phyloP scores from a whole-genome alignment of 192 early-diverging fungal species.

The Martensiomyces pterosporus region DNA sequence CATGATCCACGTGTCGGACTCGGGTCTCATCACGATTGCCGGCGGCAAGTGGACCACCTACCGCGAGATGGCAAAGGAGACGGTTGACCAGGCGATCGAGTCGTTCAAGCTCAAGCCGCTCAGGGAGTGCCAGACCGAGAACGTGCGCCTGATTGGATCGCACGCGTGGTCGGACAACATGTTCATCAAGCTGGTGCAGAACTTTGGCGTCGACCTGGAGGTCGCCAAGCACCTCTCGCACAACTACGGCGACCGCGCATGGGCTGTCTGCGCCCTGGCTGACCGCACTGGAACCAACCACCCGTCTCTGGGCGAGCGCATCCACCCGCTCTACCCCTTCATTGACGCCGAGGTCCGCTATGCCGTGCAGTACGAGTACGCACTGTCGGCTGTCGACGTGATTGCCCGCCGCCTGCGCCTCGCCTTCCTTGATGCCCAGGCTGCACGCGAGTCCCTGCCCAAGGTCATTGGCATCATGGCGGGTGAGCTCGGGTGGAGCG shows the following conservation, averaged over 20 bases:
- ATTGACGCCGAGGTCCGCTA: slow-evolving; percentile 93
- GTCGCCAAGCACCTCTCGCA: slow-evolving; percentile 86
- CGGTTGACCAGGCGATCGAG: slow-evolving; percentile 81
- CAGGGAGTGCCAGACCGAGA: slow-evolving; percentile 72
- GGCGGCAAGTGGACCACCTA: slow-evolving; percentile 99
- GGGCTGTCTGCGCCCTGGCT: slow-evolving; percentile 85
- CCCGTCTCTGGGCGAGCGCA: slow-evolving; percentile 76
- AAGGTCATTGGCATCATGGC: slow-evolving; percentile 89
- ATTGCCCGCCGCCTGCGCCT: slow-evolving; percentile 86
- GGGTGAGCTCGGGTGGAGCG: slow-evolving; percentile 77
- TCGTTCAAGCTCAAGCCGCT: slow-evolving; percentile 65
- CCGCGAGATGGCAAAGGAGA: slow-evolving; percentile 94
- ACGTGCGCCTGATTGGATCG: slow-evolving; percentile 75
- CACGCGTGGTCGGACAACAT: slow-evolving; percentile 85
- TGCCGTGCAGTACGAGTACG: slow-evolving; percentile 88
- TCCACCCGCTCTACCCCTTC: slow-evolving; percentile 83
- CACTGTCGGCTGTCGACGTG: slow-evolving; percentile 90
- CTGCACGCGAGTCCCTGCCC: slow-evolving; percentile 81
- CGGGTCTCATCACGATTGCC: slow-evolving; percentile 87
- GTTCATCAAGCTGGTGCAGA: slow-evolving; percentile 95
- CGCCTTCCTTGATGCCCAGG: slow-evolving; percentile 91
- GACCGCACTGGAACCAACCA: slow-evolving; percentile 66
- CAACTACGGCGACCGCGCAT: slow-evolving; percentile 92
- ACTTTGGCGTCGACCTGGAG: slow-evolving; percentile 89
- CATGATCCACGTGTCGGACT: slow-evolving; percentile 84